phyloP scores from a whole-genome alignment of 768 basidiomycete species.

The Serpula lacrymans region DNA sequence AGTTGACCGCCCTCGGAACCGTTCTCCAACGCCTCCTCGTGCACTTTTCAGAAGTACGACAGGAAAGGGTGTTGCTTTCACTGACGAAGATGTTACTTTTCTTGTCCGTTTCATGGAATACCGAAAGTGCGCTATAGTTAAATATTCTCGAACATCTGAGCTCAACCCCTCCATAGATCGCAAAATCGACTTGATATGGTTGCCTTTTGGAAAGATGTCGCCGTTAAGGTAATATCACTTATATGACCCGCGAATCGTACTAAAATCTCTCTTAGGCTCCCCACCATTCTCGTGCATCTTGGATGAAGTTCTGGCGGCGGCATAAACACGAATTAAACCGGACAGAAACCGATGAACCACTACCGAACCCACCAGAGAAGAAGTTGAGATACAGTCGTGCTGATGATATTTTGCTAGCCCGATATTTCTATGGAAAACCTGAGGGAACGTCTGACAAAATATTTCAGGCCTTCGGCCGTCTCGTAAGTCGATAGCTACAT shows the following conservation, averaged over 20 bases:
- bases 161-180: constrained; percentile 32
- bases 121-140: constrained; percentile 50
- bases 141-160: neutral
- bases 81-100: constrained; percentile 77
- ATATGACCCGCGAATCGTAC: constrained; percentile 3
- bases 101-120: constrained; percentile 75
- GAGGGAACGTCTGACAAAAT: constrained; percentile 82
- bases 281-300: constrained; percentile 87
- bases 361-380: constrained; percentile 78
- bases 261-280: constrained; percentile 52
- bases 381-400: constrained; percentile 81
- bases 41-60: constrained; percentile 82
- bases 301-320: constrained; percentile 92
- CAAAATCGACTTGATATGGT: constrained; percentile 71
- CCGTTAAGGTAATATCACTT: constrained; percentile 49
- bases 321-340: constrained; percentile 82
- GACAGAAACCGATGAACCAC: constrained; percentile 61
- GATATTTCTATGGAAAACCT: constrained; percentile 66
- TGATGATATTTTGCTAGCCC: constrained; percentile 78
- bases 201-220: constrained; percentile 76
- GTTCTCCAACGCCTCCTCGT: constrained; percentile 79
- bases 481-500: constrained; percentile 54
- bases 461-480: constrained; percentile 75
- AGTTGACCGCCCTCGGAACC: constrained; percentile 40
- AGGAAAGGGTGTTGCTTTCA: constrained; percentile 88